Conservation (phyloP, 805 yeast species). For the Saccharomycopsis sp. region DNA sequence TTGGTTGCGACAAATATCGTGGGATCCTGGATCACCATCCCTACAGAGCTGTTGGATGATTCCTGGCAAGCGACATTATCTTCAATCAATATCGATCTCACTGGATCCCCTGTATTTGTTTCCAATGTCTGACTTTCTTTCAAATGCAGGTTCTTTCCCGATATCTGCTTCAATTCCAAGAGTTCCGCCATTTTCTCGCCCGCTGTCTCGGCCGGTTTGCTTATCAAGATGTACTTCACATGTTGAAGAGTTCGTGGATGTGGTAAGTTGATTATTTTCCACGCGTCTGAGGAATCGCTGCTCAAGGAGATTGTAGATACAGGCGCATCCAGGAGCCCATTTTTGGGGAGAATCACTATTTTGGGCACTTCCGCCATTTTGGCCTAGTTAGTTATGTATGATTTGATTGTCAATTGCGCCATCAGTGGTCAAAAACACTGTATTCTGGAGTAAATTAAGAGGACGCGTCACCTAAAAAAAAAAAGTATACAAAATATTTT, state of each 20-base stretch:
- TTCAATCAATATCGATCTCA: constrained; percentile 10
- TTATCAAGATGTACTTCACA: background rate
- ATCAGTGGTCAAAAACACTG: too few species aligned
- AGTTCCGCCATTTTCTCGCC: background rate
- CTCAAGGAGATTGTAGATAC: background rate
- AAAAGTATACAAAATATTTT: too few species aligned
- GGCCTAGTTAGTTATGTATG: too few species aligned
- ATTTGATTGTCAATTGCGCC: too few species aligned
- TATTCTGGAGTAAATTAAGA: too few species aligned
- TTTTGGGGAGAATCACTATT: background rate
- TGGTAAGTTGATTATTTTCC: background rate
- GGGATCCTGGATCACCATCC: constrained; percentile 12
- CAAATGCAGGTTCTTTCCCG: constrained; percentile 10
- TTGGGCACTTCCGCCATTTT: background rate
- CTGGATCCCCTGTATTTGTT: constrained; percentile 4
- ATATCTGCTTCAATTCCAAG: constrained; percentile 7
- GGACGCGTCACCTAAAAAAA: too few species aligned
- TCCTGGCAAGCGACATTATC: background rate
- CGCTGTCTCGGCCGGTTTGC: too few species aligned
- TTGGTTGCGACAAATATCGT: constrained; percentile 10
- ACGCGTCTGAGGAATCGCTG: background rate
- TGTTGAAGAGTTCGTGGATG: background rate
- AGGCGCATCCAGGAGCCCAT: background rate
- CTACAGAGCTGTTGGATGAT: background rate
- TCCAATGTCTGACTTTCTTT: constrained; percentile 2